phyloP scores from a whole-genome alignment of 164 flowering plant species.

The Litsea cubeba region DNA sequence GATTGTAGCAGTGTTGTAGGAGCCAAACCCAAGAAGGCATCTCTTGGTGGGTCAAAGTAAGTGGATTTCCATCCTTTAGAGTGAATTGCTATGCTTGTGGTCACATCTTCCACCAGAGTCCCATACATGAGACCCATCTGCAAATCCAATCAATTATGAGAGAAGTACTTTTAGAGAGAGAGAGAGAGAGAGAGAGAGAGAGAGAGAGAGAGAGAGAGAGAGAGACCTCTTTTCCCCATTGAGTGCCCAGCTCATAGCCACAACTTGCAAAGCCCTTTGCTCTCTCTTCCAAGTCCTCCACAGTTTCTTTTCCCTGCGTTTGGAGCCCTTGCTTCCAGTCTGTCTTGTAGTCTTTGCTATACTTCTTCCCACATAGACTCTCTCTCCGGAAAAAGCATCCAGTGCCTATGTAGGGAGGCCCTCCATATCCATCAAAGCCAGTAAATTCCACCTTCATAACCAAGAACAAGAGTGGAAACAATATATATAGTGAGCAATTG shows the following conservation, averaged over 20 bases:
- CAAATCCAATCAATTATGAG: neutral
- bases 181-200: conserved; percentile 9
- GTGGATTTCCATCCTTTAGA: conserved; percentile 36
- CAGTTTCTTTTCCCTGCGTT: conserved; percentile 12
- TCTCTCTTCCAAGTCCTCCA: conserved; percentile 18
- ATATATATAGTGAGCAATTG: no score
- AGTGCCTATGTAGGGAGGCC: conserved; percentile 30
- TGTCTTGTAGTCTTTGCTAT: conserved; percentile 10
- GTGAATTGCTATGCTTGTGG: conserved; percentile 41
- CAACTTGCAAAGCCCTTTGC: conserved; percentile 29
- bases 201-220: conserved; percentile 15
- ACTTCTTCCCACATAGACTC: conserved; percentile 24
- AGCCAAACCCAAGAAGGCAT: conserved; percentile 25
- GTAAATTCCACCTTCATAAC: conserved; percentile 19
- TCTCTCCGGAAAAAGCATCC: conserved; percentile 43
- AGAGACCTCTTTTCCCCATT: conserved; percentile 41
- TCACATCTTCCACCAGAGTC: conserved; percentile 58
- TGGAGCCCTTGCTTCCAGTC: conserved; percentile 8
- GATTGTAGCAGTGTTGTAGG: conserved; percentile 22
- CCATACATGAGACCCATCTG: conserved; percentile 32
- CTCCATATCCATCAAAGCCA: conserved; percentile 30
- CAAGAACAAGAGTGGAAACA: no score
- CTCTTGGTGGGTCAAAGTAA: conserved; percentile 21
- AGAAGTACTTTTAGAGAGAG: neutral
- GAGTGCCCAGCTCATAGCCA: conserved; percentile 26